A percentile compares a stretch with the other conserved stretches of the same genome.
These are phyloP conservation scores for Stylonectria norvegica DNA, from an alignment of 2,329 filamentous ascomycete species.

Conservation along the genomic window DNA sequence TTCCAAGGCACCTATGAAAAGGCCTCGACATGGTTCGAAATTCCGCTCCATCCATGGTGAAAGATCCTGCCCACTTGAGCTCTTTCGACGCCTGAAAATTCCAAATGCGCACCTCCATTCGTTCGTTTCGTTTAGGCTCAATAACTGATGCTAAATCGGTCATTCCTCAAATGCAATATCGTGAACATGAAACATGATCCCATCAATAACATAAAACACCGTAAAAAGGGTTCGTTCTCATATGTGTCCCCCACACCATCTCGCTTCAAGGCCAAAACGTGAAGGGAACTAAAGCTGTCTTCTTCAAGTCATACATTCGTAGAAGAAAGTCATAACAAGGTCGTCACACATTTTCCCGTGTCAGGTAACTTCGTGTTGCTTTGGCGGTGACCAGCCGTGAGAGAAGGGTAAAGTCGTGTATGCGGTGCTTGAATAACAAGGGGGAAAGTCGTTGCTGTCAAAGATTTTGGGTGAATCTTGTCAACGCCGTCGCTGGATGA, in stretches of 20 bases:
- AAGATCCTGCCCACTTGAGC: slow-evolving; percentile 30
- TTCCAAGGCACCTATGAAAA: slow-evolving; percentile 23
- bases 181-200: slow-evolving; percentile 30
- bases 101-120: slow-evolving; percentile 26
- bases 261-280: slow-evolving; percentile 11
- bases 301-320: slow-evolving; percentile 43
- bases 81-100: slow-evolving; percentile 26
- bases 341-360: slow-evolving; percentile 36
- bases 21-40: slow-evolving; percentile 22
- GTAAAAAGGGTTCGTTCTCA: slow-evolving; percentile 10
- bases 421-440: slow-evolving; percentile 24
- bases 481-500: slow-evolving; percentile 45
- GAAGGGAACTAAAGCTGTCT: slow-evolving; percentile 29
- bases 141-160: slow-evolving; percentile 24
- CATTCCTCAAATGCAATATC: slow-evolving; percentile 29
- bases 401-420: slow-evolving; percentile 29
- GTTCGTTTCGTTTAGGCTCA: slow-evolving; percentile 19
- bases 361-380: slow-evolving; percentile 29
- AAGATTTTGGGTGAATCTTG: slow-evolving; percentile 35
- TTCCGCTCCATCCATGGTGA: slow-evolving; percentile 22
- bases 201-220: slow-evolving; percentile 26
- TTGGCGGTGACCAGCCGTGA: slow-evolving; percentile 33
- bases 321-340: slow-evolving; percentile 38
- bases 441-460: slow-evolving; percentile 25
- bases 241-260: not conserved